Evolutionary conservation across 805 yeast species (phyloP), one percentile per base, ranked within the genome.

Genomic region (Wickerhamomyces kurtzmanii): DNA sequence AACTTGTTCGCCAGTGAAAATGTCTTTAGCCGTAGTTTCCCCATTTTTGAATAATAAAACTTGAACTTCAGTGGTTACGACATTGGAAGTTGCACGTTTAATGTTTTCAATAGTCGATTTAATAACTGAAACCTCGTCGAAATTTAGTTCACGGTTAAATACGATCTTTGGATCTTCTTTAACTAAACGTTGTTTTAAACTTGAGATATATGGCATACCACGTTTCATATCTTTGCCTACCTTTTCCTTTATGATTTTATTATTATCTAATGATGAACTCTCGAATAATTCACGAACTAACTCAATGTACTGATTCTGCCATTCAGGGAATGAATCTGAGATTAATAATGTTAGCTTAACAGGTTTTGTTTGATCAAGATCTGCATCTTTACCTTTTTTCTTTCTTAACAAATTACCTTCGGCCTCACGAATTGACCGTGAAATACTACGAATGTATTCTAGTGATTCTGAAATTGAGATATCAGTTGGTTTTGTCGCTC

Each of bases 161-260:
- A 91, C 95, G 29, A 71, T 70, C 30, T 70, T 73, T 12, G 95
- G 76, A 17, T 76, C 57, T 49, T 82, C 93, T 29, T 57, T 57
- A 22, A 65, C 58, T 40, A 91, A 66, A 61, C 94, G 75, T 51
- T 78, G 83, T 58, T 91, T 87, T 55, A 91, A 64, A 43, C 73
- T 62, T 39, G 89, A 77, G 36, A 91, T 86, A 55, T 87, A 89
- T 34, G 97, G 97, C 97, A 91, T 91, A 34, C 95, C 96, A 45
- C 93, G 79, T 71, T 91, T 91, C 82, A 87, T 83, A 47, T 91
- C 97, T 54, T 76, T 78, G 40, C 83, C 83, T 35, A 81, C 75
- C 50, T 63, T 71, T 41, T 73, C 69, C 53, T 69, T 78, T 43
- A 81, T 62, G 32, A 59, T 61, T 46, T 66, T 68, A 59, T 68